Percentiles rank a stretch among this genome's conserved stretches.
These are phyloP conservation scores for Vicia faba DNA, from an alignment of 306 rosid genomes.

Conservation along the genomic window DNA sequence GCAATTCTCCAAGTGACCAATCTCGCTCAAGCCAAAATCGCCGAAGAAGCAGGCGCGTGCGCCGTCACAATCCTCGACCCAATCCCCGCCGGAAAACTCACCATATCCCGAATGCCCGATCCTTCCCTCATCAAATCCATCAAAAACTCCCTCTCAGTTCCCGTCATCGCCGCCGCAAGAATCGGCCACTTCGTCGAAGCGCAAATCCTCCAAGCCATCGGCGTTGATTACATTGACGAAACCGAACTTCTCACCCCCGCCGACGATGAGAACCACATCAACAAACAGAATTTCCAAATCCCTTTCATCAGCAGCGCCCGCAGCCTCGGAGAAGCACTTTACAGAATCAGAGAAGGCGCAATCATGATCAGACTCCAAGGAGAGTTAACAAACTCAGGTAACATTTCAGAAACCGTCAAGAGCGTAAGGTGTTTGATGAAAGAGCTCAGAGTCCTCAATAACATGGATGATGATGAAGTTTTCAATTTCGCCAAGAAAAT, in stretches of 20 bases:
- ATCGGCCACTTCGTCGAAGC: constrained; percentile 87
- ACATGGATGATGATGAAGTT: constrained; percentile 83
- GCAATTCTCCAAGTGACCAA: constrained; percentile 58
- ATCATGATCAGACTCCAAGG: constrained; percentile 69
- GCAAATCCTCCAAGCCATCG: constrained; percentile 69
- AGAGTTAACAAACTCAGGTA: constrained; percentile 51
- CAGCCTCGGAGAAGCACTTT: constrained; percentile 64
- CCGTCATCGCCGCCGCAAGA: constrained; percentile 61
- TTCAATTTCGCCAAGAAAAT: constrained; percentile 61
- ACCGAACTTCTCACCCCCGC: constrained; percentile 57
- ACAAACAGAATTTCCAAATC: constrained; percentile 63
- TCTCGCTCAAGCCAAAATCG: constrained; percentile 62
- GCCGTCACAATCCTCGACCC: constrained; percentile 53
- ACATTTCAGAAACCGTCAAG: constrained; percentile 45
- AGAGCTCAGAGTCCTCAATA: constrained; percentile 54
- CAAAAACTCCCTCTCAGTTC: constrained; percentile 58
- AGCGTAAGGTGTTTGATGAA: constrained; percentile 66
- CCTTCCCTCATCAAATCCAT: constrained; percentile 59
- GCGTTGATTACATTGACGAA: constrained; percentile 74
- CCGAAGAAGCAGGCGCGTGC: constrained; percentile 76
- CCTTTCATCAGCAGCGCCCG: constrained; percentile 67
- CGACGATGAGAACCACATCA: constrained; percentile 60
- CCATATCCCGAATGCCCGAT: constrained; percentile 63
- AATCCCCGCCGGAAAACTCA: neutral
- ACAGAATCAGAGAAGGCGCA: constrained; percentile 76